These are phyloP conservation scores for Choanephora cucurbitarum DNA, from an alignment of 371 early-diverging fungal genomes.

Conservation along the genomic window DNA sequence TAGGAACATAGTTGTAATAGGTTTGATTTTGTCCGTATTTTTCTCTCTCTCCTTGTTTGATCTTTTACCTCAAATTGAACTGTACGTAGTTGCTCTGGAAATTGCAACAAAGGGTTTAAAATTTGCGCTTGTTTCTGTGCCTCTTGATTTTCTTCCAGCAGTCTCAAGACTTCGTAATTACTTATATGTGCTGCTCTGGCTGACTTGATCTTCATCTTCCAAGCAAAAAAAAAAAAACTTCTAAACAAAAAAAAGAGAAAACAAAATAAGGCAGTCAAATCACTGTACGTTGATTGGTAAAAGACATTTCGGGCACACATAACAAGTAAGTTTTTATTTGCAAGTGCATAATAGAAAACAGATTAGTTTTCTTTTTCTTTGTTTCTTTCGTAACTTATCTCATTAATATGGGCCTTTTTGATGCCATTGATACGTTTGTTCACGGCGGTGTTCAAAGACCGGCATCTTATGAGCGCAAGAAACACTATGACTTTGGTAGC, in stretches of 20 bases:
- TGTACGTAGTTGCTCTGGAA: constrained; percentile 62
- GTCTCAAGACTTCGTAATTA: constrained; percentile 61
- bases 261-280: no score
- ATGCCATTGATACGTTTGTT: constrained; percentile 21
- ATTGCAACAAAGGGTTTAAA: constrained; percentile 29
- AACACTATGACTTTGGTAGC: constrained; percentile 61
- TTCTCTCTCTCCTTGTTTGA: neutral
- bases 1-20: neutral
- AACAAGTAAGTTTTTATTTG: neutral
- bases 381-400: no score
- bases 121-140: constrained; percentile 40
- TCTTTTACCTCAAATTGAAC: constrained; percentile 59
- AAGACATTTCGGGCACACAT: no score
- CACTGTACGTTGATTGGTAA: no score
- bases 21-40: neutral
- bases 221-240: neutral
- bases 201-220: constrained; percentile 54
- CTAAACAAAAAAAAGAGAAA: constrained; percentile 4
- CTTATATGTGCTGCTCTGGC: constrained; percentile 57
- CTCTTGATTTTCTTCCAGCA: constrained; percentile 54
- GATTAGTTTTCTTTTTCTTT: constrained; percentile 2
- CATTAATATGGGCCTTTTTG: constrained; percentile 20
- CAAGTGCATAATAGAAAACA: no score
- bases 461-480: constrained; percentile 66
- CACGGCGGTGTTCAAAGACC: constrained; percentile 48